Conservation (phyloP, 1,284 basidiomycete genomes). For the Naganishia sp. region DNA sequence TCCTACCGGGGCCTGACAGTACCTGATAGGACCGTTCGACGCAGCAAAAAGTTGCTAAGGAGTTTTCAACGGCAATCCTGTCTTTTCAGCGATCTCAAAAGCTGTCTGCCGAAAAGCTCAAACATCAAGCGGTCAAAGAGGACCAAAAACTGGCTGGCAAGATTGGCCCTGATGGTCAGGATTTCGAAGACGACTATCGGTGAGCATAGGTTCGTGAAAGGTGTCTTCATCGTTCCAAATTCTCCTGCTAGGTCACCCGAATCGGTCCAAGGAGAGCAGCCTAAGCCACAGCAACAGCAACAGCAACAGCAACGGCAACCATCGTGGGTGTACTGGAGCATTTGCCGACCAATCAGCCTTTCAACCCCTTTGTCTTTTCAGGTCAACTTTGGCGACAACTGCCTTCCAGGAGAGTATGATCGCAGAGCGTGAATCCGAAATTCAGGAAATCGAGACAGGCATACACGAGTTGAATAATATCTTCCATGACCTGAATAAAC, state of each 20-base stretch:
- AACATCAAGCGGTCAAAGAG: conserved; percentile 74
- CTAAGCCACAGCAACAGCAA: conserved; percentile 36
- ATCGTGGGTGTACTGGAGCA: not conserved
- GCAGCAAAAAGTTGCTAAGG: conserved; percentile 87
- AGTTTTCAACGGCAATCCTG: conserved; percentile 83
- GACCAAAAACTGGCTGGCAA: conserved; percentile 46
- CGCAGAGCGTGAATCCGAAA: conserved; percentile 90
- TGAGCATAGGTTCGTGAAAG: not conserved
- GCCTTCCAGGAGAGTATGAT: conserved; percentile 96
- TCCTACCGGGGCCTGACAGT: not conserved
- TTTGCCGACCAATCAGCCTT: not conserved
- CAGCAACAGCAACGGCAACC: conserved; percentile 43
- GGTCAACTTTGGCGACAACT: conserved; percentile 72
- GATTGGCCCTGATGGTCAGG: conserved; percentile 42
- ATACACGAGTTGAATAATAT: conserved; percentile 97
- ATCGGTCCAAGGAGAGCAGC: too few species aligned
- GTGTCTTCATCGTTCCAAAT: not conserved
- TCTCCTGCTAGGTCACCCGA: too few species aligned
- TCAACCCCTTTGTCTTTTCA: not conserved
- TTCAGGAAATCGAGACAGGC: conserved; percentile 93
- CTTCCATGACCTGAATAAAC: conserved; percentile 91
- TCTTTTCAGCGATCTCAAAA: conserved; percentile 91
- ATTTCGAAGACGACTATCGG: conserved; percentile 3
- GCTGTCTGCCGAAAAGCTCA: conserved; percentile 80
- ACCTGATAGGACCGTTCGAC: conserved; percentile 36